These are phyloP conservation scores for Candida vartiovaarae DNA, from an alignment of 805 yeast species.

Conservation along the genomic window DNA sequence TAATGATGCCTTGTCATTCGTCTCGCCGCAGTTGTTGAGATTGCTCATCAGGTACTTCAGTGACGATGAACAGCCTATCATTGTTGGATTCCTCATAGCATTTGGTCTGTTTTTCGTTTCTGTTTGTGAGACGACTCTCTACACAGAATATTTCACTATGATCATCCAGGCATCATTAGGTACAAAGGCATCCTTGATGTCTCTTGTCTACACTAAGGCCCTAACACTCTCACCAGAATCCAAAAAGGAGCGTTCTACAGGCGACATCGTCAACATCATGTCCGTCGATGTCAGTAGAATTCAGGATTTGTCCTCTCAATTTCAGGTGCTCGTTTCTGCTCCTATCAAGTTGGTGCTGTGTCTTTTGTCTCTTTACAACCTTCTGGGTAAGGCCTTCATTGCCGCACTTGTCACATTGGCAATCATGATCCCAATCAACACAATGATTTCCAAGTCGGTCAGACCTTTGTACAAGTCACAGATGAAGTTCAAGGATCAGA, in stretches of 20 bases:
- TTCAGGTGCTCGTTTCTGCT: slow-evolving; percentile 50
- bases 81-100: slow-evolving; percentile 54
- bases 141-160: slow-evolving; percentile 60
- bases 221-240: slow-evolving; percentile 62
- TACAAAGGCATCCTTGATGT: slow-evolving; percentile 55
- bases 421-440: slow-evolving; percentile 52
- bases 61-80: slow-evolving; percentile 33
- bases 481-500: slow-evolving; percentile 54
- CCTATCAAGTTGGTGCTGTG: slow-evolving; percentile 52
- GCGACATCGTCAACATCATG: slow-evolving; percentile 74
- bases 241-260: slow-evolving; percentile 52
- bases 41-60: slow-evolving; percentile 51
- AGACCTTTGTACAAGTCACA: slow-evolving; percentile 43
- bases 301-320: slow-evolving; percentile 48
- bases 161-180: slow-evolving; percentile 58
- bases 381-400: slow-evolving; percentile 53
- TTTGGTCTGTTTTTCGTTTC: slow-evolving; percentile 56
- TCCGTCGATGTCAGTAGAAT: slow-evolving; percentile 69
- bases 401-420: slow-evolving; percentile 48
- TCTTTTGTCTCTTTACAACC: slow-evolving; percentile 43
- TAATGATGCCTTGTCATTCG: slow-evolving; percentile 76
- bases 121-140: slow-evolving; percentile 50
- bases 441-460: slow-evolving; percentile 37
- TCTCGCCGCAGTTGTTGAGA: slow-evolving; percentile 81
- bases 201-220: slow-evolving; percentile 67